phyloP scores from a whole-genome alignment of 371 early-diverging fungal genomes.

The Sporodiniella umbellata region DNA sequence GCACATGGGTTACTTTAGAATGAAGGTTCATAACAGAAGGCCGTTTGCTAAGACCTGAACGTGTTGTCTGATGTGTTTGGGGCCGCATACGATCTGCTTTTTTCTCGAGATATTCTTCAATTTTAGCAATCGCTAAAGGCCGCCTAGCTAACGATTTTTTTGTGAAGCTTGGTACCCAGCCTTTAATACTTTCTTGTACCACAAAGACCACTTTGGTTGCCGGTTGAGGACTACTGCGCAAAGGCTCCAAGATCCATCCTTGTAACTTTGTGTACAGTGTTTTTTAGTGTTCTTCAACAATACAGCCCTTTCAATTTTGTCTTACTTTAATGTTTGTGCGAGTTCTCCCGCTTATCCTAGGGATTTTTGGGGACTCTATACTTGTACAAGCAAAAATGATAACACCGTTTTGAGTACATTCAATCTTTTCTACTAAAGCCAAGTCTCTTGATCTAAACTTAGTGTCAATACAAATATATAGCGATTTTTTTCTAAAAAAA shows the following conservation, averaged over 20 bases:
- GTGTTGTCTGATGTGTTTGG: constrained; percentile 17
- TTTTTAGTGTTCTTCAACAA: neutral
- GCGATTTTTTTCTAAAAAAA: no score
- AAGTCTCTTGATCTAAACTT: constrained; percentile 39
- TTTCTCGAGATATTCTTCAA: constrained; percentile 64
- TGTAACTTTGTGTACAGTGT: constrained; percentile 32
- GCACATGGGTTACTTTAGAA: neutral
- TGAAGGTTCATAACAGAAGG: constrained; percentile 30
- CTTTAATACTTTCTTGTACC: constrained; percentile 45
- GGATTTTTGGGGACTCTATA: constrained; percentile 63
- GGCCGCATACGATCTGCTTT: constrained; percentile 50
- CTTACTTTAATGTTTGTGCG: constrained; percentile 58
- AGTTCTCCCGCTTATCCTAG: constrained; percentile 51
- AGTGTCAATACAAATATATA: no score
- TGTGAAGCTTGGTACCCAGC: constrained; percentile 65
- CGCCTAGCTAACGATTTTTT: constrained; percentile 62
- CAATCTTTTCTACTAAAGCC: constrained; percentile 45
- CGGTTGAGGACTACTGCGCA: constrained; percentile 41
- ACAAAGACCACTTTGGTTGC: constrained; percentile 64
- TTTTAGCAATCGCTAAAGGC: constrained; percentile 59
- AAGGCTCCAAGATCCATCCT: constrained; percentile 69
- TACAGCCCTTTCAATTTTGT: neutral
- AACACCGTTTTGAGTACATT: constrained; percentile 43
- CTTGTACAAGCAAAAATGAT: constrained; percentile 67
- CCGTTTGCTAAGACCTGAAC: constrained; percentile 16